Base-by-base conservation (phyloP, 805 yeast species). In the Grigorovia humatica region DNA sequence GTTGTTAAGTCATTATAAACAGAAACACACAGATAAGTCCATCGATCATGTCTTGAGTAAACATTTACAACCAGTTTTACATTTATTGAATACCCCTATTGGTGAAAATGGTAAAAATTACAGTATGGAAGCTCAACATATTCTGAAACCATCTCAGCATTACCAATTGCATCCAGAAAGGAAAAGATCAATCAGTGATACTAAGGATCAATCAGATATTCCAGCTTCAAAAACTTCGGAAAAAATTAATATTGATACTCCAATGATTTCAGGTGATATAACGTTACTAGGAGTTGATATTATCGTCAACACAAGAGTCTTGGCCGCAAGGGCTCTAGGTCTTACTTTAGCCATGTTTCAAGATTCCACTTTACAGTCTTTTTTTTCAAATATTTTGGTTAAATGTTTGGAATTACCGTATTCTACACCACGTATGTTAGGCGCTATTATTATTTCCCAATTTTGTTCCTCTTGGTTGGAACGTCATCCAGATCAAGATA, bases 51-150 rank as follows among this genome's bases (percentile, higher is more conserved):
- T 80, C 1, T 79, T 88, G 55, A 66, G 71, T 3, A 70, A 72
- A 4, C 90, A 86, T 61, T 70, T 79, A 48, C 72, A 71, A 47
- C 84, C 88, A 8, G 71, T 83, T 54, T 68, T 85, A 50, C 77
- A 81, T 15, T 71, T 93, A 45, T 63, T 88, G 46, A 83, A 88
- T 83, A 91, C 98, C 0, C 99, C 99, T 2, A 85, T 93, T 53
- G 99, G 99, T 54, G 81, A 89, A 51, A 85, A 96, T 4, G 81
- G 98, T 56, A 86, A 84, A 64, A 86, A 83, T 59, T 93, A 88
- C 66, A 79, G 81, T 38, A 88, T 93, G 96, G 82, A 86, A 57
- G 72, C 85, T 0, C 71, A 75, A n/a, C 74, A 81, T 48, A 78
- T 93, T 44, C 70, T 91, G 62, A 80, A 86, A 56, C 96, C 97